Percentiles rank a stretch among this genome's conserved stretches.
These are phyloP conservation scores for Leishmania gerbilli DNA, from an alignment of 208 protist species.

Conservation along the genomic window DNA sequence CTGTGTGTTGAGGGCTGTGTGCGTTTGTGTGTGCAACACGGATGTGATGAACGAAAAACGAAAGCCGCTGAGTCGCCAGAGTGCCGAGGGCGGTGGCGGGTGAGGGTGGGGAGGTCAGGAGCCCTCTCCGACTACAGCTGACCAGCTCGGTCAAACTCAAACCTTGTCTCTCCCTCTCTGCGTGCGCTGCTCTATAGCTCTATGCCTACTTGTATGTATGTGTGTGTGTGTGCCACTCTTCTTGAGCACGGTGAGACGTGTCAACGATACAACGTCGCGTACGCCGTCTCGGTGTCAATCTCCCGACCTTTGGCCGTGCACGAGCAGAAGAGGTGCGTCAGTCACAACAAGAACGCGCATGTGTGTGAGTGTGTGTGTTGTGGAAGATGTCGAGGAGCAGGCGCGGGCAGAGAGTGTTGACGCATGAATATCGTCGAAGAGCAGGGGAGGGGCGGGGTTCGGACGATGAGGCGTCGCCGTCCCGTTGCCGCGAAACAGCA, in stretches of 20 bases:
- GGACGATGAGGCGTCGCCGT: background rate
- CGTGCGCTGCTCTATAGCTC: background rate
- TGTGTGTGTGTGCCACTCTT: background rate
- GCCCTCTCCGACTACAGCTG: background rate
- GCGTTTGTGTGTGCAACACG: background rate
- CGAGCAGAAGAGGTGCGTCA: background rate
- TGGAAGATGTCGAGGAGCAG: background rate
- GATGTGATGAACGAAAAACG: background rate
- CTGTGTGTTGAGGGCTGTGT: no score
- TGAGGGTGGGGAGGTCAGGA: background rate
- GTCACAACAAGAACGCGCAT: background rate
- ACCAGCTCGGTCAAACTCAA: background rate
- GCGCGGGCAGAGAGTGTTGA: background rate
- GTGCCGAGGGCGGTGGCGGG: background rate
- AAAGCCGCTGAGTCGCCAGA: background rate
- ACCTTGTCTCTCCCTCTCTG: background rate
- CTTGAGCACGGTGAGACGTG: background rate
- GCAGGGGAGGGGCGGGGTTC: background rate
- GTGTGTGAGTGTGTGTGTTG: background rate
- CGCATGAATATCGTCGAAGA: background rate
- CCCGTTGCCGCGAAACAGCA: background rate
- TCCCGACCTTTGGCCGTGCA: background rate
- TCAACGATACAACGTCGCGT: background rate
- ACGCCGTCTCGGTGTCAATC: background rate
- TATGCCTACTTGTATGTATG: slow-evolving; percentile 7